Conservation (phyloP, 2,329 filamentous ascomycete genomes). For the Triangularia setosa region DNA sequence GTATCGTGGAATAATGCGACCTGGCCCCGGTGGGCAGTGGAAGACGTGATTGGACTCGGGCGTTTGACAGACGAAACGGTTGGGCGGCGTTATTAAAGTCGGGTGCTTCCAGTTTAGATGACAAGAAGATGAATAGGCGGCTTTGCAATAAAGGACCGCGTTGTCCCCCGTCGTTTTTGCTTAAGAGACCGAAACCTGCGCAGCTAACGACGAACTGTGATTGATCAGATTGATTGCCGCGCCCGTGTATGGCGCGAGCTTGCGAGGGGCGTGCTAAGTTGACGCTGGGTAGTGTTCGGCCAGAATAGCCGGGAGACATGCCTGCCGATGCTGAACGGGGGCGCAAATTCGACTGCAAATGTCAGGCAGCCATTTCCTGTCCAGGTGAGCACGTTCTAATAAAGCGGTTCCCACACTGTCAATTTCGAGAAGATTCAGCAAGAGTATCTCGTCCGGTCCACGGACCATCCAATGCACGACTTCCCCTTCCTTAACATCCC, state of each 20-base stretch:
- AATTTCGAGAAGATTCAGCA: conserved; percentile 1
- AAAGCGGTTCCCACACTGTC: conserved; percentile 12
- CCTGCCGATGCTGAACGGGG: conserved; percentile 14
- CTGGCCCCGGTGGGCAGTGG: background rate
- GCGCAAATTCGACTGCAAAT: background rate
- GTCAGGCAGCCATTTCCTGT: conserved; percentile 7
- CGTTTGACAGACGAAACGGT: background rate
- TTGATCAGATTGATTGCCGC: conserved; percentile 20
- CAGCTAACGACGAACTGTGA: conserved; percentile 13
- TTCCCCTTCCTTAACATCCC: background rate
- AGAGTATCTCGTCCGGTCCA: background rate
- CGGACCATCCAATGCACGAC: background rate
- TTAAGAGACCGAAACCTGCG: conserved; percentile 13
- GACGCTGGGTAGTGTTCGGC: conserved; percentile 6
- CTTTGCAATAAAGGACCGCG: conserved; percentile 3
- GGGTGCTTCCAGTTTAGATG: conserved; percentile 15
- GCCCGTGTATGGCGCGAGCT: conserved; percentile 5
- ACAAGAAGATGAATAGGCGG: background rate
- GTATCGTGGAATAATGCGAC: background rate
- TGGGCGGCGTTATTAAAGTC: background rate
- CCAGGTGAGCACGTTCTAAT: conserved; percentile 18
- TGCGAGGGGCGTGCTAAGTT: background rate
- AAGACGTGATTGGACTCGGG: background rate
- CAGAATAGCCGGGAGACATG: conserved; percentile 20
- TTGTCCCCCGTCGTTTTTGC: conserved; percentile 8